Evolutionary conservation across 164 flowering plant genomes (phyloP).

Genomic region (Magnolia kwangsiensis): DNA sequence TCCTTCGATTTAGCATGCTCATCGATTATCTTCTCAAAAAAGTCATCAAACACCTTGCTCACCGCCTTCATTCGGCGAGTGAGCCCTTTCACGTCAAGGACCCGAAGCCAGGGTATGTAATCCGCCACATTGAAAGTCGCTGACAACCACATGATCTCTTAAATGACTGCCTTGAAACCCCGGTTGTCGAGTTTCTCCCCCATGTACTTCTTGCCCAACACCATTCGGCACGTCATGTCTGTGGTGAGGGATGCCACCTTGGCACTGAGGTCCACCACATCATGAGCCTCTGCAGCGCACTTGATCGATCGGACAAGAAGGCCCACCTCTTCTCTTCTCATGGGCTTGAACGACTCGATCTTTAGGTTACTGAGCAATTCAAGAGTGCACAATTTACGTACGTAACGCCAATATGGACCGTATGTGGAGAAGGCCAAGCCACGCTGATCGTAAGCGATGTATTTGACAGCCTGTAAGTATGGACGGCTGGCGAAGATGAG

Average conservation of each 20-base stretch:
- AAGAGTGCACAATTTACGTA: constrained; percentile 22
- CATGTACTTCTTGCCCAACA: constrained; percentile 23
- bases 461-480: constrained; percentile 20
- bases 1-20: neutral
- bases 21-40: constrained; percentile 36
- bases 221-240: constrained; percentile 25
- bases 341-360: constrained; percentile 18
- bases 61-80: constrained; percentile 45
- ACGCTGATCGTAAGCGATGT: constrained; percentile 22
- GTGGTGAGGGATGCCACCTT: constrained; percentile 13
- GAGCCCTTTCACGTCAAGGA: constrained; percentile 47
- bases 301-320: constrained; percentile 1
- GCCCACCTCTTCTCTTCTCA: constrained; percentile 27
- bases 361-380: constrained; percentile 26
- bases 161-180: constrained; percentile 42
- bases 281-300: constrained; percentile 8
- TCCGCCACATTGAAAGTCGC: constrained; percentile 53
- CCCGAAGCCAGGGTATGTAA: constrained; percentile 46
- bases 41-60: constrained; percentile 41
- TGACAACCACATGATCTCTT: constrained; percentile 37
- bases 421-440: constrained; percentile 29
- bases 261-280: constrained; percentile 12
- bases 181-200: constrained; percentile 15
- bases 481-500: constrained; percentile 30
- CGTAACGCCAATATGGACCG: constrained; percentile 34